A percentile compares a stretch with the other conserved stretches of the same genome.
phyloP scores from a whole-genome alignment of 768 basidiomycete species.

The Suillus weaverae region DNA sequence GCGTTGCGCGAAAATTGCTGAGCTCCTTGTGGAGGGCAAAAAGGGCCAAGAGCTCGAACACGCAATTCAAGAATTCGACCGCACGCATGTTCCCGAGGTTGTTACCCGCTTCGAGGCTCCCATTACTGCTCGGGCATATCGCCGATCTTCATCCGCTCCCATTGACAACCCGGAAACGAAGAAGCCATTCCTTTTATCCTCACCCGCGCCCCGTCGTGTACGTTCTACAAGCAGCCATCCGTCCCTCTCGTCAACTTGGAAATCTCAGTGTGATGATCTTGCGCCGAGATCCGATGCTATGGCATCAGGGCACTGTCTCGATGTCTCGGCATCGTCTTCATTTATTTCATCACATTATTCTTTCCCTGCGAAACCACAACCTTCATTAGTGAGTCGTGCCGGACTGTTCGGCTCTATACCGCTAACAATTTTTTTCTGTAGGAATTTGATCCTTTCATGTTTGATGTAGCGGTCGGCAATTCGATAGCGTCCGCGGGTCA shows the following conservation, averaged over 20 bases:
- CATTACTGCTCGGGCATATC: conserved; percentile 68
- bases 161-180: conserved; percentile 41
- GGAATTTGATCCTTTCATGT: conserved; percentile 33
- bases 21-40: conserved; percentile 65
- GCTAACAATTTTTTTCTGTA: conserved; percentile 10
- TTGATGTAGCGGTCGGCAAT: conserved; percentile 30
- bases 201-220: conserved; percentile 15
- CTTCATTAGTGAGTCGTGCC: conserved; percentile 47
- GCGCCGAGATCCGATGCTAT: conserved; percentile 11
- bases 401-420: conserved; percentile 5
- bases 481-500: conserved; percentile 24
- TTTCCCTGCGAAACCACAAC: conserved; percentile 40
- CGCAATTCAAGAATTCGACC: conserved; percentile 62
- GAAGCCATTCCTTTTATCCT: conserved; percentile 22
- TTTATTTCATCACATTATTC: conserved; percentile 32
- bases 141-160: conserved; percentile 66
- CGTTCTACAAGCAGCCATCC: conserved; percentile 30
- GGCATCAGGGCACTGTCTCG: conserved; percentile 26
- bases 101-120: conserved; percentile 74
- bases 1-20: conserved; percentile 67
- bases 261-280: conserved; percentile 7
- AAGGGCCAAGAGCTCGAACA: conserved; percentile 59
- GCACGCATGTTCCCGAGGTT: conserved; percentile 54
- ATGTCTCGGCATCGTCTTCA: conserved; percentile 34
- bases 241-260: conserved; percentile 1